Percentiles rank a stretch among this genome's conserved stretches.
Conservation (phyloP, 139 green algal genomes). For the Picochlorum costavermella region DNA sequence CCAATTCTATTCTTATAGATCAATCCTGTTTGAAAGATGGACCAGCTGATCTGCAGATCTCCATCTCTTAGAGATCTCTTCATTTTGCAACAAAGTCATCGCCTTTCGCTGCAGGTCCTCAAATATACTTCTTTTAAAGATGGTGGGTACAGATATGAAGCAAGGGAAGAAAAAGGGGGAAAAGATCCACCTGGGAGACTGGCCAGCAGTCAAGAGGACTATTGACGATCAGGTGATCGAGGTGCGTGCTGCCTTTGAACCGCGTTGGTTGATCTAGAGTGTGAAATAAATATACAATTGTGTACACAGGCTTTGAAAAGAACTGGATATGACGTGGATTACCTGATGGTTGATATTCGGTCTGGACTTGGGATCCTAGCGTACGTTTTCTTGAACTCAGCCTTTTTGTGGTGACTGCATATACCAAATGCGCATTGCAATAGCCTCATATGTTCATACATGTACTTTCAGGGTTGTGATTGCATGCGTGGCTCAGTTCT, state of each 20-base stretch:
- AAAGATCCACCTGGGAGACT: constrained; percentile 47
- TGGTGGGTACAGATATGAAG: background rate
- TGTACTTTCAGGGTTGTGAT: constrained; percentile 35
- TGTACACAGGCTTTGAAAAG: constrained; percentile 36
- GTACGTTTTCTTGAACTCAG: constrained; percentile 31
- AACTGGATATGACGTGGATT: constrained; percentile 48
- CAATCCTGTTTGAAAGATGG: background rate
- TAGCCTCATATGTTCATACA: too few relatives aligned
- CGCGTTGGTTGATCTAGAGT: background rate
- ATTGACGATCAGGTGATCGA: constrained; percentile 46
- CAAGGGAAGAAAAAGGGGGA: constrained; percentile 17
- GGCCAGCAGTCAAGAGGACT: constrained; percentile 41
- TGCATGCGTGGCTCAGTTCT: constrained; percentile 67
- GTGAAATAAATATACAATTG: background rate
- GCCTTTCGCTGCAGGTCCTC: too few relatives aligned
- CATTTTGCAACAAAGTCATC: too few relatives aligned
- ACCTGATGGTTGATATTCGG: constrained; percentile 59
- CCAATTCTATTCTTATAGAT: background rate
- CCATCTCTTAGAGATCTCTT: background rate
- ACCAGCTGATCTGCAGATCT: background rate
- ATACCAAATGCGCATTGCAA: fast-evolving
- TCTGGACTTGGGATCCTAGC: constrained; percentile 49
- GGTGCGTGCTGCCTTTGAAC: constrained; percentile 23
- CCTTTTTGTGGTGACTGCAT: too few relatives aligned
- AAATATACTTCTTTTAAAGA: too few relatives aligned